Conservation (phyloP, 2,329 filamentous ascomycete genomes). For the Penicillium polonicum region DNA sequence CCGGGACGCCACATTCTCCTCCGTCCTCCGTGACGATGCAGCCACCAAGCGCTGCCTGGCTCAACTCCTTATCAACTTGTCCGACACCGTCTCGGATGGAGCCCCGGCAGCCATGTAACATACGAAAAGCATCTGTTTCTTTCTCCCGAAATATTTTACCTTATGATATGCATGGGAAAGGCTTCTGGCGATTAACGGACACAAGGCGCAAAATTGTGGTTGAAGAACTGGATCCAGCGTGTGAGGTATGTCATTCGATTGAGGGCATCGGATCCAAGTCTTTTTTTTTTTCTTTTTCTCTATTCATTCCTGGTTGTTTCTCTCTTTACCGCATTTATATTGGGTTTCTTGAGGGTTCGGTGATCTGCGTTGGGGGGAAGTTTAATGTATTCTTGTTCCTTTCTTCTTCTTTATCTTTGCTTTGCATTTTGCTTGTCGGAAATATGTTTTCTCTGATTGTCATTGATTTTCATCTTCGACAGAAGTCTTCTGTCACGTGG, state of each 20-base stretch:
- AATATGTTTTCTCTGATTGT: conserved; percentile 13
- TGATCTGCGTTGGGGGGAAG: conserved; percentile 24
- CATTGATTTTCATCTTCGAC: conserved; percentile 9
- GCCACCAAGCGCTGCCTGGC: conserved; percentile 96
- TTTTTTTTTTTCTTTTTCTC: conserved; percentile 17
- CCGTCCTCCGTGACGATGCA: conserved; percentile 92
- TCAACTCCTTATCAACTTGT: conserved; percentile 95
- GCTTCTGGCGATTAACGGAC: conserved; percentile 42
- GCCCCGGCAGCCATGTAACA: conserved; percentile 42
- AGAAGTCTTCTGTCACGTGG: conserved; percentile 33
- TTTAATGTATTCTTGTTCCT: conserved; percentile 28
- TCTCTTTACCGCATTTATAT: conserved; percentile 20
- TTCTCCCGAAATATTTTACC: conserved; percentile 36
- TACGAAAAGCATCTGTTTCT: conserved; percentile 34
- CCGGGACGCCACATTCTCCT: conserved; percentile 95
- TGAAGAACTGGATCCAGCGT: conserved; percentile 18
- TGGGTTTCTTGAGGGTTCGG: conserved; percentile 23
- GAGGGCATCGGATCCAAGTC: conserved; percentile 10
- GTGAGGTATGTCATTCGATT: conserved; percentile 14
- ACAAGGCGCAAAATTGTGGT: conserved; percentile 39
- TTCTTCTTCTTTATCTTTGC: conserved; percentile 15
- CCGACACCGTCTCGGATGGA: conserved; percentile 72
- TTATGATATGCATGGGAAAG: conserved; percentile 45
- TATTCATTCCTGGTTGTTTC: conserved; percentile 20
- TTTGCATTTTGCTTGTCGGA: conserved; percentile 16